Evolutionary conservation across 2,329 filamentous ascomycete genomes (phyloP), one percentile per base, ranked within the genome.

Genomic region (Fusarium mundagurra): DNA sequence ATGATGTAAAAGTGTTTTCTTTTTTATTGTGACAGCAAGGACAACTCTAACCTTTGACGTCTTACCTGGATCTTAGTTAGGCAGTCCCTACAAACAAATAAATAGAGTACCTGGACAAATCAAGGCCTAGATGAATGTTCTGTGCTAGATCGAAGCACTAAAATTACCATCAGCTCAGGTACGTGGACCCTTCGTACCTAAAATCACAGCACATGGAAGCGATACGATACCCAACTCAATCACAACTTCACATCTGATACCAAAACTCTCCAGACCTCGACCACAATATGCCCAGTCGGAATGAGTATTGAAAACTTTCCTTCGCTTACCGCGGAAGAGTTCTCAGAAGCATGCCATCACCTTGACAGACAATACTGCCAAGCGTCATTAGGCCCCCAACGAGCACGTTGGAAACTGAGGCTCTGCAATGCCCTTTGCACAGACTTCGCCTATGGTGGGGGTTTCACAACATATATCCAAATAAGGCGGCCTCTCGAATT

Each of bases 261-360:
- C 29, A 48, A 48, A 47, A 33, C 22, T 27, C 33, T 51, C 33
- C 12, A 36, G 16, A 57, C 48, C 29, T 18, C 31, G 27, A 64
- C 7, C 39, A 44, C 22, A 31, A 33, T 27, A 39, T 12, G n/a
- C 22, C 22, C 31, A 27, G 45, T n/a, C n/a, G 67, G 33, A 50
- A 84, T 84, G 81, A 84, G 84, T 18, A 87, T 89, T 77, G 76
- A 81, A 66, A 83, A 86, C 58, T 94, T 92, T 78, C 92, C 92
- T 12, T 89, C 88, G 67, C 86, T 94, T 34, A 88, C 83, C 17
- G 77, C 83, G 17, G 86, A 89, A 45, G 92, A 94, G 78, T 94
- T 94, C 73, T 82, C 88, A 61, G 87, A 90, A 77, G 89, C 87
- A 62, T 94, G 92, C 80, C 88, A 92, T 75, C 84, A 88, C 62